These are phyloP conservation scores for Acanthamoeba divionensis DNA, from an alignment of 208 protist species.

Conservation along the genomic window DNA sequence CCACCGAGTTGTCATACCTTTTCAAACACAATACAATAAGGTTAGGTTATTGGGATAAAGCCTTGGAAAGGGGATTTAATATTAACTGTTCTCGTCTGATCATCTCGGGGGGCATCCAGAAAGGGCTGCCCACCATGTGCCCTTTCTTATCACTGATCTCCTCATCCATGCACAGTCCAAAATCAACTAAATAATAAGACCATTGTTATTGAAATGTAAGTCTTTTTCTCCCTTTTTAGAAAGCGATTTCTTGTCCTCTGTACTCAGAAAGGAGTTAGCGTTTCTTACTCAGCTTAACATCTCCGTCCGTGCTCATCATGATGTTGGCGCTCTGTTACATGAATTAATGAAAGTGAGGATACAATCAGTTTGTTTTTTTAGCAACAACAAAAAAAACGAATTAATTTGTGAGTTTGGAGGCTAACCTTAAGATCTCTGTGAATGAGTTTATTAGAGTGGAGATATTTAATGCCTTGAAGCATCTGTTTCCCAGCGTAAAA, in stretches of 20 bases:
- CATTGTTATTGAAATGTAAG: background rate
- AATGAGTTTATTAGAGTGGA: constrained; percentile 57
- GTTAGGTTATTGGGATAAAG: too few relatives aligned
- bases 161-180: constrained; percentile 52
- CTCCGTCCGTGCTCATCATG: constrained; percentile 63
- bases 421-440: constrained; percentile 64
- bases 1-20: constrained; percentile 6
- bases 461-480: constrained; percentile 51
- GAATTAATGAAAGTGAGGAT: background rate
- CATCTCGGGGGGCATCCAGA: constrained; percentile 63
- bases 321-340: constrained; percentile 58
- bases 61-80: too few relatives aligned
- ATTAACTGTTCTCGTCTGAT: constrained; percentile 2
- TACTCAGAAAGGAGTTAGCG: background rate
- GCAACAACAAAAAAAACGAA: too few relatives aligned
- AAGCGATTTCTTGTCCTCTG: background rate
- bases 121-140: constrained; percentile 58
- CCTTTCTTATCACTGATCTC: background rate
- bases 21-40: too few relatives aligned
- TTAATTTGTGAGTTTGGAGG: too few relatives aligned
- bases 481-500: background rate
- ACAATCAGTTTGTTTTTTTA: background rate
- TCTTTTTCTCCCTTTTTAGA: background rate
- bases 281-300: constrained; percentile 59
- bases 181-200: constrained; percentile 26